These are phyloP conservation scores for Coccinonectria pachysandricola DNA, from an alignment of 2,329 filamentous ascomycete species.

Conservation along the genomic window DNA sequence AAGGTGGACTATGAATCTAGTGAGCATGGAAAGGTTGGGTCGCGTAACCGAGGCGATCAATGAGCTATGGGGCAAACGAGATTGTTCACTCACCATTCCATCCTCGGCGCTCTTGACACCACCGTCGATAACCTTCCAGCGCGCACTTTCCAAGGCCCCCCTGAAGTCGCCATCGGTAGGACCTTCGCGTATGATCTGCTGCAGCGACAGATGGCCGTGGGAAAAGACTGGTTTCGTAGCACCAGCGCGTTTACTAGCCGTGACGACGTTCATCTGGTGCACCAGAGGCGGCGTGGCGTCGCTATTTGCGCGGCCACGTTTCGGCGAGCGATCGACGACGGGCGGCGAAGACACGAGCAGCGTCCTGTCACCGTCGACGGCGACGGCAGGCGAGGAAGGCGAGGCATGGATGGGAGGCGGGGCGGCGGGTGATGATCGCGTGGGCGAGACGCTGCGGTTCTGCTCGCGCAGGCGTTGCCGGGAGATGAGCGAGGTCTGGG, in stretches of 20 bases:
- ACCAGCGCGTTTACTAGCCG: constrained; percentile 28
- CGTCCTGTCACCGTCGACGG: background rate
- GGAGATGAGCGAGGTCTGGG: constrained; percentile 48
- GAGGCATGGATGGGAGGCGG: no score
- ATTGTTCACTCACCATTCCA: constrained; percentile 70
- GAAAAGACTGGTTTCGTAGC: constrained; percentile 34
- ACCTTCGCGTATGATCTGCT: constrained; percentile 70
- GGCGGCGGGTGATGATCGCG: constrained; percentile 13
- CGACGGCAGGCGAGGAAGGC: no score
- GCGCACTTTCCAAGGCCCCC: constrained; percentile 57
- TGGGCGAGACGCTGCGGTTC: constrained; percentile 26
- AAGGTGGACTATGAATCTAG: constrained; percentile 59
- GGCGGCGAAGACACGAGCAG: constrained; percentile 4
- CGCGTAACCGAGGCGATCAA: background rate
- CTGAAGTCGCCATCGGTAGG: constrained; percentile 60
- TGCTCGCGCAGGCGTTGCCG: constrained; percentile 47
- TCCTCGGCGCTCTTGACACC: constrained; percentile 69
- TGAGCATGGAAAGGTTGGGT: constrained; percentile 3
- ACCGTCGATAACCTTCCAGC: constrained; percentile 64
- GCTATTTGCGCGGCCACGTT: constrained; percentile 60
- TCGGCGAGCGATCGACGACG: constrained; percentile 31
- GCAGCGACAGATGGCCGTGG: constrained; percentile 52
- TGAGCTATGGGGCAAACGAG: background rate
- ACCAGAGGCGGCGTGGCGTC: constrained; percentile 44
- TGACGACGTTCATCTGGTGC: constrained; percentile 27